Percentiles rank a stretch among this genome's conserved stretches.
Evolutionary conservation across 371 early-diverging fungal genomes (phyloP).

Genomic region (Rhizopus arrhizus): DNA sequence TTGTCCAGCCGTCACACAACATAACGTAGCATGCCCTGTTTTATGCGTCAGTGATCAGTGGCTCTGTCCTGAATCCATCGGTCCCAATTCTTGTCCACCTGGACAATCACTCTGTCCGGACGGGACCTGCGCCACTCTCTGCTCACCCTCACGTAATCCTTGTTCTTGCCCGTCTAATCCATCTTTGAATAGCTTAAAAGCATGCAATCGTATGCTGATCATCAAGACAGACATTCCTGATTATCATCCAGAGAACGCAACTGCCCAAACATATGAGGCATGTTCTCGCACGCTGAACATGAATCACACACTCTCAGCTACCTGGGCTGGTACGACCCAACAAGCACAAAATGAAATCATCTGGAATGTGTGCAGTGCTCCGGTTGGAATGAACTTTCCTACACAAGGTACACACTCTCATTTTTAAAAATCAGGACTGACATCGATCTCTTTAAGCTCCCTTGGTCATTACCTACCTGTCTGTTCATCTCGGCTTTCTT

Average conservation of each 20-base stretch:
- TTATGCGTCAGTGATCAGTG: slow-evolving; percentile 25
- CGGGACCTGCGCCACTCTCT: slow-evolving; percentile 27
- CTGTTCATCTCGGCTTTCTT: slow-evolving; percentile 21
- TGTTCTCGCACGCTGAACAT: slow-evolving; percentile 39
- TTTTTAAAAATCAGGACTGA: not conserved
- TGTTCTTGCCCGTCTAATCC: slow-evolving; percentile 30
- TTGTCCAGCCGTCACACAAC: slow-evolving; percentile 30
- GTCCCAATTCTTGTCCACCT: slow-evolving; percentile 19
- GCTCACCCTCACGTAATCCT: slow-evolving; percentile 4
- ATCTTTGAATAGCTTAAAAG: slow-evolving; percentile 1
- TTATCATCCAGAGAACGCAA: slow-evolving; percentile 43
- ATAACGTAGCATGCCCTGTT: slow-evolving; percentile 29
- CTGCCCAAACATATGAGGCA: slow-evolving; percentile 34
- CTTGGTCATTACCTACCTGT: slow-evolving; percentile 38
- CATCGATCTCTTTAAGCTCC: slow-evolving; percentile 20
- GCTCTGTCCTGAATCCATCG: slow-evolving; percentile 23
- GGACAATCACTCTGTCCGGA: slow-evolving; percentile 25
- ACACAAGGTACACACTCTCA: slow-evolving; percentile 24
- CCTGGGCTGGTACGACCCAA: slow-evolving; percentile 29
- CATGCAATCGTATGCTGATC: slow-evolving; percentile 10
- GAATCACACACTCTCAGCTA: slow-evolving; percentile 14
- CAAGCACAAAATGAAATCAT: slow-evolving; percentile 17
- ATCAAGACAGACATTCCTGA: slow-evolving; percentile 29
- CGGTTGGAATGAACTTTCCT: slow-evolving; percentile 35
- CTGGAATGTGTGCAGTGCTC: slow-evolving; percentile 44